Base-by-base conservation (phyloP, 768 basidiomycete genomes). In the Lentinula sp. region DNA sequence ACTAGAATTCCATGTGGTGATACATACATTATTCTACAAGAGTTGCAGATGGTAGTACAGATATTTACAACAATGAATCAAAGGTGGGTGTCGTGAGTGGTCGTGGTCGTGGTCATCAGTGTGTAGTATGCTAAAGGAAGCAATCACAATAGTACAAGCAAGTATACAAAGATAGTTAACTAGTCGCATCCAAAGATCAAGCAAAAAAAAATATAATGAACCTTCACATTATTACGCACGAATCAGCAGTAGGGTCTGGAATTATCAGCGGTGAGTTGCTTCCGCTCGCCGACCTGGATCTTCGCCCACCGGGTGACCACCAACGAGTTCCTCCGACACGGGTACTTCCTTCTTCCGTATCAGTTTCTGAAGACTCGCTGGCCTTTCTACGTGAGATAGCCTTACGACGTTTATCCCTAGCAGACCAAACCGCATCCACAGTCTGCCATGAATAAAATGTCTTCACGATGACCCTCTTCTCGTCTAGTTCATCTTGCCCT, bases 381-480 rank as follows among this genome's bases (percentile, higher is more conserved):
- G 70, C 75, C 4, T 71, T 72, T 59, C 83, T 75, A 68, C 78
- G 77, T 57, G 75, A 74, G 10, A 59, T 37, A 46, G 77, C 66
- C 71, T 84, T 89, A 61, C 84, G 80, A 64, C 84, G 77, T 76
- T 84, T 88, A 78, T 87, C 87, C 68, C 88, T 78, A 57, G 79
- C 81, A 37, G 79, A 75, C 61, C 80, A 79, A 52, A 93, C 91
- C 0, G 85, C 84, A 69, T 93, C 92, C 40, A 94, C 91, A 9
- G 83, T 88, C 77, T 93, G 89, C 89, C 89, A 92, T 53, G 87
- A 85, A 71, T 89, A 88, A 71, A 93, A 95, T 28, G 88, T 85
- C 81, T 93, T 93, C 65, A 94, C 69, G 55, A 91, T 87, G 28
- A 93, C 86, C 28, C 86, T 76, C 67, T 67, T 72, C 66, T 81